Conservation (phyloP, 371 early-diverging fungal species). For the Circinella umbellata region DNA sequence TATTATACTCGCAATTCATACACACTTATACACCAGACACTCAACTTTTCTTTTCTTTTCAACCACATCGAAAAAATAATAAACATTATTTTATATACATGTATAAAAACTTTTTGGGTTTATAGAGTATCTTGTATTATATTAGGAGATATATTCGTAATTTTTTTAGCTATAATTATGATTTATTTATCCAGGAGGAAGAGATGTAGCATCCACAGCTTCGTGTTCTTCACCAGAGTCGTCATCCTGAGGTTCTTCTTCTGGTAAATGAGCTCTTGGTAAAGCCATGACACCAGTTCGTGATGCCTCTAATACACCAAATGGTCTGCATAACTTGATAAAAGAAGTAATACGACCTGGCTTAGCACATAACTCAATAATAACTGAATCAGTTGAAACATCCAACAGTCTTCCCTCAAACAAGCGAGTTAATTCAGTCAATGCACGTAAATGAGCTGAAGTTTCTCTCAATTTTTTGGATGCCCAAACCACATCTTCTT, state of each 20-base stretch:
- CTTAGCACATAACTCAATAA: slow-evolving; percentile 90
- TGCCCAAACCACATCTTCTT: slow-evolving; percentile 33
- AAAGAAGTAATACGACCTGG: slow-evolving; percentile 88
- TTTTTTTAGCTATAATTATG: neutral
- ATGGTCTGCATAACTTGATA: slow-evolving; percentile 90
- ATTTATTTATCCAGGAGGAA: slow-evolving; percentile 89
- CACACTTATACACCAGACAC: too few relatives aligned
- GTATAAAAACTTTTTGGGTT: too few relatives aligned
- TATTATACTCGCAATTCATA: too few relatives aligned
- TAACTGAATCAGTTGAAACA: slow-evolving; percentile 80
- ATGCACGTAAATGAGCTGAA: slow-evolving; percentile 78
- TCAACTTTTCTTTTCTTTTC: too few relatives aligned
- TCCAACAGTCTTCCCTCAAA: slow-evolving; percentile 93
- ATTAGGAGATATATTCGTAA: too few relatives aligned
- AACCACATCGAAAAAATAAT: too few relatives aligned
- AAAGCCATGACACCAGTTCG: slow-evolving; percentile 95
- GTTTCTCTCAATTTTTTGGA: slow-evolving; percentile 66
- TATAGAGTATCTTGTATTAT: too few relatives aligned
- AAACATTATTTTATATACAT: too few relatives aligned
- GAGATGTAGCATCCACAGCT: slow-evolving; percentile 81
- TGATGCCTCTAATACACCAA: slow-evolving; percentile 93
- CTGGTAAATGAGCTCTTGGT: slow-evolving; percentile 85
- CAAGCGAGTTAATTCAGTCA: slow-evolving; percentile 82
- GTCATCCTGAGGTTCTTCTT: slow-evolving; percentile 68
- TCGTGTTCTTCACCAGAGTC: slow-evolving; percentile 58